Evolutionary conservation across 441 rosid species (phyloP).

Genomic region (Pelargonium citronellum): DNA sequence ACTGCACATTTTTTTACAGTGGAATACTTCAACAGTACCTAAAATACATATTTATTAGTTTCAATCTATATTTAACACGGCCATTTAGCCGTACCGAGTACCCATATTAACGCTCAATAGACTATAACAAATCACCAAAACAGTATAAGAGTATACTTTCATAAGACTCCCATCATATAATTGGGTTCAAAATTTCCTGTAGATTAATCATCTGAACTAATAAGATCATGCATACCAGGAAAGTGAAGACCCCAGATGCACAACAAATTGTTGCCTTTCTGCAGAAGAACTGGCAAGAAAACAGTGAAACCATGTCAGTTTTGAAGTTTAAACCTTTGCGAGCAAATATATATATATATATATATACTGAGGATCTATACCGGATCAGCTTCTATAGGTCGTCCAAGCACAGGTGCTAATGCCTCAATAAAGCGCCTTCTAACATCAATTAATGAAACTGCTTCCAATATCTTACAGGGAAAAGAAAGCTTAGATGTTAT

Average conservation of each 20-base stretch:
- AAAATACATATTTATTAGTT: no score
- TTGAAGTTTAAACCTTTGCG: slow-evolving; percentile 10
- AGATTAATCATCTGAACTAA: slow-evolving; percentile 2
- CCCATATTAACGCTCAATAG: no score
- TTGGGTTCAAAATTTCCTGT: not conserved
- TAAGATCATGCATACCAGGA: slow-evolving; percentile 47
- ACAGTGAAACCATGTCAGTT: slow-evolving; percentile 20
- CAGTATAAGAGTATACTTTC: not conserved
- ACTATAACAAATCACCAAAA: not conserved
- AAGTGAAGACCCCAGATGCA: slow-evolving; percentile 63
- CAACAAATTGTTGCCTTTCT: slow-evolving; percentile 65
- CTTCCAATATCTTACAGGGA: slow-evolving; percentile 52
- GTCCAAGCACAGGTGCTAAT: slow-evolving; percentile 60
- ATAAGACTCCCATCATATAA: not conserved
- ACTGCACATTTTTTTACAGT: no score
- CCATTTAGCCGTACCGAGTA: no score
- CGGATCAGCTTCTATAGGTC: slow-evolving; percentile 86
- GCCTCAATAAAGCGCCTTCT: slow-evolving; percentile 77
- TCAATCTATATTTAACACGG: no score
- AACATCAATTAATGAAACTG: slow-evolving; percentile 55
- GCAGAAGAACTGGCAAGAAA: slow-evolving; percentile 61
- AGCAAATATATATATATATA: slow-evolving; percentile 13
- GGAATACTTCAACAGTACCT: no score
- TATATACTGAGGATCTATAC: slow-evolving; percentile 38
- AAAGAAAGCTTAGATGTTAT: slow-evolving; percentile 2